Percentiles rank a stretch among this genome's conserved stretches.
These are phyloP conservation scores for Lepidium sativum DNA, from an alignment of 345 rosid species.

Conservation along the genomic window DNA sequence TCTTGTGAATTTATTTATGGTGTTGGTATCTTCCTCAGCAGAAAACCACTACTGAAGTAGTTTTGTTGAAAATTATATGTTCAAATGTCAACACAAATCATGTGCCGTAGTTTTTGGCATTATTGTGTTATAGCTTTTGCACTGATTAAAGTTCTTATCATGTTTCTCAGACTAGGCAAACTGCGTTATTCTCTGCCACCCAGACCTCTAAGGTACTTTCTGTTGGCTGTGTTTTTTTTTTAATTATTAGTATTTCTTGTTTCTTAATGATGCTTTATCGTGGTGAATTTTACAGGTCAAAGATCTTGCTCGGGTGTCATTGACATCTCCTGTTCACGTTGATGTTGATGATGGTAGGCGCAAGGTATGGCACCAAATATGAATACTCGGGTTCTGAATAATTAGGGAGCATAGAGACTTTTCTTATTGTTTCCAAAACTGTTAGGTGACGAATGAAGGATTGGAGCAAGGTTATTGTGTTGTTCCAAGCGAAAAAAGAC, in stretches of 20 bases:
- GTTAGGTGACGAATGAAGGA: slow-evolving; percentile 93
- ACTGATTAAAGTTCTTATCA: slow-evolving; percentile 17
- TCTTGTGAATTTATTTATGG: background rate
- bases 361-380: slow-evolving; percentile 49
- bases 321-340: slow-evolving; percentile 72
- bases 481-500: slow-evolving; percentile 71
- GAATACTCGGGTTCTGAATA: background rate
- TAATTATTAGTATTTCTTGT: background rate
- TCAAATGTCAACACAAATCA: background rate
- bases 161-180: slow-evolving; percentile 80
- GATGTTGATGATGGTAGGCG: slow-evolving; percentile 93
- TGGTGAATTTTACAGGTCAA: slow-evolving; percentile 48
- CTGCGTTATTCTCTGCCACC: slow-evolving; percentile 96
- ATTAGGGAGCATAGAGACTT: background rate
- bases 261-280: background rate
- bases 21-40: background rate
- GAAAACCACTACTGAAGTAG: background rate
- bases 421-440: background rate
- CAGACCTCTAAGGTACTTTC: slow-evolving; percentile 80
- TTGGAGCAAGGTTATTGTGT: slow-evolving; percentile 95
- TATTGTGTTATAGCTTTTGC: background rate
- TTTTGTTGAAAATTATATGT: background rate
- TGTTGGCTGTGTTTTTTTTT: background rate
- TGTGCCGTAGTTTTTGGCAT: background rate
- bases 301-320: slow-evolving; percentile 93